Percentiles rank a stretch among this genome's conserved stretches.
Conservation (phyloP, 1,284 basidiomycete genomes). For the Naganishia sp. region DNA sequence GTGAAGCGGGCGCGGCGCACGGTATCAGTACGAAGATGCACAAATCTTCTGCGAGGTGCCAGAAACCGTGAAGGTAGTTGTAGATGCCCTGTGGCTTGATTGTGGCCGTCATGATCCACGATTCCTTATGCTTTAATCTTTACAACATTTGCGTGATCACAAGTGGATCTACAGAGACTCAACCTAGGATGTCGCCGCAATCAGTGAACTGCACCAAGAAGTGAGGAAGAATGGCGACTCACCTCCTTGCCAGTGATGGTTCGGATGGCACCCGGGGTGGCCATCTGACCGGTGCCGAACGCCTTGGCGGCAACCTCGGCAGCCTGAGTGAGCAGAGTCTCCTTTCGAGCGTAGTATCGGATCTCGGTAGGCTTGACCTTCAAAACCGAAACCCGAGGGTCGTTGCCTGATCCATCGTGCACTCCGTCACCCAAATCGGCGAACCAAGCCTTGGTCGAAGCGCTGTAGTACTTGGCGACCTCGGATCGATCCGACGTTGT, state of each 20-base stretch:
- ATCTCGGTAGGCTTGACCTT: slow-evolving; percentile 77
- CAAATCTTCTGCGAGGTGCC: too few species aligned
- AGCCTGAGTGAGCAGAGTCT: slow-evolving; percentile 57
- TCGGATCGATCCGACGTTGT: slow-evolving; percentile 62
- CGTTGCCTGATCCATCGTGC: slow-evolving; percentile 75
- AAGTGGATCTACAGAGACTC: not conserved
- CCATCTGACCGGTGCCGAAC: slow-evolving; percentile 59
- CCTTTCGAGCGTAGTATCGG: slow-evolving; percentile 69
- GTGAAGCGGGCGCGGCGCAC: too few species aligned
- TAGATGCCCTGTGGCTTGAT: too few species aligned
- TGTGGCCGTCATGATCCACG: too few species aligned
- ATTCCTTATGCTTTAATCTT: not conserved
- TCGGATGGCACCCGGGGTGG: slow-evolving; percentile 65
- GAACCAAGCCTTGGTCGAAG: slow-evolving; percentile 73
- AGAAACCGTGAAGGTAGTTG: too few species aligned
- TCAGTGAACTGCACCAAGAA: too few species aligned
- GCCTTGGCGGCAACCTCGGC: slow-evolving; percentile 62
- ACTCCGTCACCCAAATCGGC: slow-evolving; percentile 83
- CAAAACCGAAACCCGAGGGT: slow-evolving; percentile 78
- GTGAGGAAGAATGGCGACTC: not conserved
- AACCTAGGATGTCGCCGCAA: not conserved
- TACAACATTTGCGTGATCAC: not conserved
- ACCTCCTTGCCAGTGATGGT: slow-evolving; percentile 67
- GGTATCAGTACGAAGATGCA: too few species aligned
- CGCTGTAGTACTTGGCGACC: slow-evolving; percentile 71